These are phyloP conservation scores for Trichophaea hybrida DNA, from an alignment of 2,329 filamentous ascomycete genomes.

Conservation along the genomic window DNA sequence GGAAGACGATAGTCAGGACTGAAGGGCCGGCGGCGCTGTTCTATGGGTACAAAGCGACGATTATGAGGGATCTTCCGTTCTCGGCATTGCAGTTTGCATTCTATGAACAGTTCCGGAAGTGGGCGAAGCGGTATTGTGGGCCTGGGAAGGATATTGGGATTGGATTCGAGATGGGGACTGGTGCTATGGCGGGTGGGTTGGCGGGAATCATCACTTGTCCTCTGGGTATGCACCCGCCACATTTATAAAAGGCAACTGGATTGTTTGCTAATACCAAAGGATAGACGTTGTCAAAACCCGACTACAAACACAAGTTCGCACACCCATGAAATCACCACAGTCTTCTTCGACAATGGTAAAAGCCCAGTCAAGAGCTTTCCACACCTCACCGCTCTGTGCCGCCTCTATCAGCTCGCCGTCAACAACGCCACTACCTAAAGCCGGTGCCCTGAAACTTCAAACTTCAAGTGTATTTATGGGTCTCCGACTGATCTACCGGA, in stretches of 20 bases:
- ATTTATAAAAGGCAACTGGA: background rate
- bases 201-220: conserved; percentile 91
- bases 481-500: conserved; percentile 72
- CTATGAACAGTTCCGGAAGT: conserved; percentile 81
- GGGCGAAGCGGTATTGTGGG: conserved; percentile 54
- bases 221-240: conserved; percentile 34
- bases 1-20: conserved; percentile 63
- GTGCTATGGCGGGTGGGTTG: conserved; percentile 76
- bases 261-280: background rate
- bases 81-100: conserved; percentile 96
- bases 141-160: conserved; percentile 66
- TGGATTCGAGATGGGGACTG: conserved; percentile 72
- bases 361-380: conserved; percentile 17
- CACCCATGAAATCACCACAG: conserved; percentile 26
- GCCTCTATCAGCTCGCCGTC: conserved; percentile 41
- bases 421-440: conserved; percentile 60
- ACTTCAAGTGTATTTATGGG: conserved; percentile 82
- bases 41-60: conserved; percentile 90
- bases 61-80: conserved; percentile 88
- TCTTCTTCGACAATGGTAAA: conserved; percentile 16
- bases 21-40: conserved; percentile 82
- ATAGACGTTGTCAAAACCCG: conserved; percentile 87
- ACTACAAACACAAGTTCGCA: conserved; percentile 78
- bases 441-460: conserved; percentile 65
- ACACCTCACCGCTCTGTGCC: conserved; percentile 20